Base-by-base conservation (phyloP, 2,329 filamentous ascomycete genomes). In the Atkinsonella texensis region DNA sequence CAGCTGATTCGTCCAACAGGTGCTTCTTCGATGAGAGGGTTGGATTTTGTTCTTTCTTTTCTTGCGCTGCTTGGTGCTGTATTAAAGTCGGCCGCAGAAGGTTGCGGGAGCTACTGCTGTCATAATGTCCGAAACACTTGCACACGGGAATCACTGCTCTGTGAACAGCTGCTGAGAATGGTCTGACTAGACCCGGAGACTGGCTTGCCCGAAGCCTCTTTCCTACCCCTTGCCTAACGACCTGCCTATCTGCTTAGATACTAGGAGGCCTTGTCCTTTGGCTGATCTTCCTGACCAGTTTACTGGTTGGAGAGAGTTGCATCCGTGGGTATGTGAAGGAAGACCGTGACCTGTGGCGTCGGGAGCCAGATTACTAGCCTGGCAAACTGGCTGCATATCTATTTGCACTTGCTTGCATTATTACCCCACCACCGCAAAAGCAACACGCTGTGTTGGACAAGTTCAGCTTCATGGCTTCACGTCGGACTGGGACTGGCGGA, bases 281-380 rank as follows among this genome's bases (percentile, higher is more conserved):
- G 20, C 20, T 35, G 18, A 15, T 28, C 20, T 18, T 48, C 18
- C 23, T 39, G 41, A 48, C 35, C n/a, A 18, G 44, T 32, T 49
- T 48, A 59, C 58, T 60, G 59, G 55, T 40, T 52, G 42, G 31
- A 18, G 31, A 18, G 41, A 18, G 48, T 59, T 53, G 47, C 54
- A 55, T 58, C 53, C 56, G 59, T 62, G 46, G 51, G 51, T 53
- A 60, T 23, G 20, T 23, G 20, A 53, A 54, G 23, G 15, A 4
- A 32, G 12, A 33, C 35, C 40, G 39, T 53, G 50, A 51, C 47
- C 52, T 43, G 39, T 28, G 50, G 45, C 39, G 46, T 46, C 33
- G 49, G 48, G 18, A 40, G 46, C 46, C 54, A 56, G 51, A 54
- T 57, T 51, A 51, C 44, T 40, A 50, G 53, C 28, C 53, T 44